Evolutionary conservation across 2,329 filamentous ascomycete species (phyloP).

Genomic region (Coleophoma cylindrospora): DNA sequence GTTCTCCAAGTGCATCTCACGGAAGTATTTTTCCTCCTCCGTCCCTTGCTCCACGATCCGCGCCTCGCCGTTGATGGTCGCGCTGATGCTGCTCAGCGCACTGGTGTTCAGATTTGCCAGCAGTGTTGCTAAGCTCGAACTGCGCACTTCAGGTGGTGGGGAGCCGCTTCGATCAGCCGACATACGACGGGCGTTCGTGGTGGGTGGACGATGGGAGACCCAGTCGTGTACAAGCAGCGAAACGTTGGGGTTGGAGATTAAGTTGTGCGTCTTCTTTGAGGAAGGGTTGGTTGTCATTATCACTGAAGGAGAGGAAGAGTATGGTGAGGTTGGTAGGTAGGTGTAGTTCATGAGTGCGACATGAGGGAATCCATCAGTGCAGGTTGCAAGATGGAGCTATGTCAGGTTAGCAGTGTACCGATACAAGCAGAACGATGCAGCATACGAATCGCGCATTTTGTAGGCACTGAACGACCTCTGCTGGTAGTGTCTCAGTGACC

Average conservation of each 20-base stretch:
- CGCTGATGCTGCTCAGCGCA: conserved; percentile 81
- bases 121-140: conserved; percentile 74
- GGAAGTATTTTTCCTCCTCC: conserved; percentile 81
- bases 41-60: conserved; percentile 66
- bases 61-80: conserved; percentile 89
- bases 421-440: conserved; percentile 13
- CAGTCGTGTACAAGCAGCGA: conserved; percentile 97
- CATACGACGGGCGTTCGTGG: conserved; percentile 51
- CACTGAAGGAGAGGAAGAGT: conserved; percentile 70
- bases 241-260: conserved; percentile 79
- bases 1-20: conserved; percentile 79
- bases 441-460: conserved; percentile 91
- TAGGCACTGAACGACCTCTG: conserved; percentile 84
- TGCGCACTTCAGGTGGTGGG: conserved; percentile 56
- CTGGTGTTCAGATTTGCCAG: conserved; percentile 89
- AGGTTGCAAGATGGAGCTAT: conserved; percentile 93
- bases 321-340: conserved; percentile 77
- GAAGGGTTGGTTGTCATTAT: conserved; percentile 87
- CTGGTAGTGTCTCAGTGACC: conserved; percentile 64
- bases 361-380: conserved; percentile 75
- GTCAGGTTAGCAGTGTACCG: background rate
- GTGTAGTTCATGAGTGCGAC: conserved; percentile 99
- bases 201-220: conserved; percentile 88
- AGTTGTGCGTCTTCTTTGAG: conserved; percentile 76
- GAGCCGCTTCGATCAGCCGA: conserved; percentile 53